Evolutionary conservation across 1,139 yeast genomes (phyloP).

Genomic region (Saccharomyces hybrid): DNA sequence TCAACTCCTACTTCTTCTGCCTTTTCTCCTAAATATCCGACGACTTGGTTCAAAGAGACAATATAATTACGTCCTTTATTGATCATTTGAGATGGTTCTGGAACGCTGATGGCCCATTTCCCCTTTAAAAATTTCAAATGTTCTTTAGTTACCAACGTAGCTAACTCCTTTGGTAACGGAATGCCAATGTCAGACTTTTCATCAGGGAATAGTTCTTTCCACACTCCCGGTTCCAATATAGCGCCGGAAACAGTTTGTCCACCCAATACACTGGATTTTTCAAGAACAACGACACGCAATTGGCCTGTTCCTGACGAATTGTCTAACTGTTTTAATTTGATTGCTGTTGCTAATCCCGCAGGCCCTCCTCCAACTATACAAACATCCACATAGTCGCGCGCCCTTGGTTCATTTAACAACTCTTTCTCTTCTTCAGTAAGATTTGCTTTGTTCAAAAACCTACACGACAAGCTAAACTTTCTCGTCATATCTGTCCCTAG

Average conservation of each 20-base stretch:
- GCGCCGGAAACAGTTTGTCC: constrained; percentile 92
- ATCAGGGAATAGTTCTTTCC: constrained; percentile 80
- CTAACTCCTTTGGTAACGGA: constrained; percentile 70
- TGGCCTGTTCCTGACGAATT: constrained; percentile 52
- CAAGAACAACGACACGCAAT: constrained; percentile 79
- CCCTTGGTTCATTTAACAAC: constrained; percentile 53
- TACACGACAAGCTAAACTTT: background rate
- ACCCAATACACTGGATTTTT: constrained; percentile 89
- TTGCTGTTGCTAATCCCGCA: constrained; percentile 93
- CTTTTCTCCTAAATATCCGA: constrained; percentile 70
- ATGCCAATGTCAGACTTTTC: constrained; percentile 49
- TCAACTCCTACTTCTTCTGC: constrained; percentile 95
- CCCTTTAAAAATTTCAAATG: constrained; percentile 55
- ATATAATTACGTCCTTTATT: constrained; percentile 78
- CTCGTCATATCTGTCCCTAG: background rate
- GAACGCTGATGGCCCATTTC: constrained; percentile 55
- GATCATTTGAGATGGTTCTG: constrained; percentile 88
- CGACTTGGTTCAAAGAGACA: constrained; percentile 75
- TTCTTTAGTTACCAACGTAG: constrained; percentile 62
- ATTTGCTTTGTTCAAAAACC: background rate
- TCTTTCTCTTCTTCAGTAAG: constrained; percentile 37
- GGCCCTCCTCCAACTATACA: constrained; percentile 98
- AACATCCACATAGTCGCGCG: constrained; percentile 79
- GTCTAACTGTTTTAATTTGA: constrained; percentile 77
- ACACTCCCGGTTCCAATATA: constrained; percentile 80